Percentiles rank a stretch among this genome's conserved stretches.
Evolutionary conservation across 805 yeast species (phyloP).

Genomic region (Wickerhamiella sorbophila): DNA sequence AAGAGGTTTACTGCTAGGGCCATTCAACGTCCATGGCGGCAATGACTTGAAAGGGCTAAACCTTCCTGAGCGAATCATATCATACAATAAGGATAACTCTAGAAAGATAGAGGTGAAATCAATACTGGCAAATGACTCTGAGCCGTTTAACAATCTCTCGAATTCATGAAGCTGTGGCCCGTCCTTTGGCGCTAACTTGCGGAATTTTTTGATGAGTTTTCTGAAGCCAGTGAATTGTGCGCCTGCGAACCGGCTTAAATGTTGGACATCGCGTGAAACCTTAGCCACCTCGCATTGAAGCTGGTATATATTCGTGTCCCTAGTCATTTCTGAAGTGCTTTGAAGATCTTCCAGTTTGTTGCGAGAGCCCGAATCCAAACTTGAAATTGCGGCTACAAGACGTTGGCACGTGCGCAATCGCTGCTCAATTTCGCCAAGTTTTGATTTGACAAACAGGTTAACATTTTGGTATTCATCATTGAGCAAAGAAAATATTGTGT

Average conservation of each 20-base stretch:
- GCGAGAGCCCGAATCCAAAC: conserved; percentile 2
- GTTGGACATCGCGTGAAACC: conserved; percentile 41
- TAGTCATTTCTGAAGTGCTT: too few relatives aligned
- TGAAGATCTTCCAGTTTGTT: neutral
- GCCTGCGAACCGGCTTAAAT: conserved; percentile 53
- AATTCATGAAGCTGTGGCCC: conserved; percentile 17
- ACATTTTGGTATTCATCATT: conserved; percentile 19
- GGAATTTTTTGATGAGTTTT: conserved; percentile 59
- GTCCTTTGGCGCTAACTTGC: conserved; percentile 30
- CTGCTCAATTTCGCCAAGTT: conserved; percentile 53
- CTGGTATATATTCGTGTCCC: conserved; percentile 11
- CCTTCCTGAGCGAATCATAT: conserved; percentile 29
- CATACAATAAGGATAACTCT: conserved; percentile 42
- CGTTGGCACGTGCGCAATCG: conserved; percentile 30
- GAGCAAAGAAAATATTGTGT: conserved; percentile 9
- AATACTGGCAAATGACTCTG: conserved; percentile 43
- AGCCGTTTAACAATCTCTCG: conserved; percentile 28
- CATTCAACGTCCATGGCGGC: neutral
- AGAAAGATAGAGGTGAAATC: conserved; percentile 49
- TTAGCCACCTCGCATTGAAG: conserved; percentile 28
- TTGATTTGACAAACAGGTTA: conserved; percentile 49
- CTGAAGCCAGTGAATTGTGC: conserved; percentile 60
- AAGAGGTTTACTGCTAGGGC: conserved; percentile 1
- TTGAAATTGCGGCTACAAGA: conserved; percentile 24
- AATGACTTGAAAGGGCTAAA: conserved; percentile 6